Evolutionary conservation across 139 green algal genomes (phyloP).

Genomic region (Spirogloea muscicola): DNA sequence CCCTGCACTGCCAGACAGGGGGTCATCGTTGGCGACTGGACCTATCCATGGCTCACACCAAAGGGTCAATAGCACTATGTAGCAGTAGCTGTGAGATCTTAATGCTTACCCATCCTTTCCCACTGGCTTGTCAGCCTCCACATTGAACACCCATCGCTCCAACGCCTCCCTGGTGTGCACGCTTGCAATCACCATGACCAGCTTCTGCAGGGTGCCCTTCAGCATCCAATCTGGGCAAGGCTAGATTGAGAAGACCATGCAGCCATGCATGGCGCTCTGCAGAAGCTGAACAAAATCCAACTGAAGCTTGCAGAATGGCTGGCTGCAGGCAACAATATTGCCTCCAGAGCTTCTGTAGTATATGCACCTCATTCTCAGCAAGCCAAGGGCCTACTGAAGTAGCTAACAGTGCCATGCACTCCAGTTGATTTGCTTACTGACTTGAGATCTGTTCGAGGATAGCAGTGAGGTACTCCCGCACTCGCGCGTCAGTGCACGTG

Average conservation of each 20-base stretch:
- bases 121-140: conserved; percentile 85
- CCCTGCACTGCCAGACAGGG: conserved; percentile 42
- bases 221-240: conserved; percentile 85
- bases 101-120: no score
- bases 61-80: no score
- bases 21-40: no score
- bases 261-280: no score
- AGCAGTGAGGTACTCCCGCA: conserved; percentile 74
- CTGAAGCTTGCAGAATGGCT: no score
- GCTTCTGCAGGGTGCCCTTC: conserved; percentile 73
- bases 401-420: not conserved
- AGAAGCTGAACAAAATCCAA: not conserved
- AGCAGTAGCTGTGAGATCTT: not conserved
- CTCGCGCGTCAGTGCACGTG: conserved; percentile 70
- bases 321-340: no score
- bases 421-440: no score
- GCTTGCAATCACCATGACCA: conserved; percentile 84
- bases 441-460: conserved; percentile 77
- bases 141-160: conserved; percentile 94
- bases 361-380: no score
- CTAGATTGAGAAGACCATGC: no score
- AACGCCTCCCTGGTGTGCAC: conserved; percentile 66
- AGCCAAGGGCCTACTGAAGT: not conserved
- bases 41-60: no score
- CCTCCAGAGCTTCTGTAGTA: no score